Base-by-base conservation (phyloP, 352 stramenopile genomes). In the Phytophthora cactorum region DNA sequence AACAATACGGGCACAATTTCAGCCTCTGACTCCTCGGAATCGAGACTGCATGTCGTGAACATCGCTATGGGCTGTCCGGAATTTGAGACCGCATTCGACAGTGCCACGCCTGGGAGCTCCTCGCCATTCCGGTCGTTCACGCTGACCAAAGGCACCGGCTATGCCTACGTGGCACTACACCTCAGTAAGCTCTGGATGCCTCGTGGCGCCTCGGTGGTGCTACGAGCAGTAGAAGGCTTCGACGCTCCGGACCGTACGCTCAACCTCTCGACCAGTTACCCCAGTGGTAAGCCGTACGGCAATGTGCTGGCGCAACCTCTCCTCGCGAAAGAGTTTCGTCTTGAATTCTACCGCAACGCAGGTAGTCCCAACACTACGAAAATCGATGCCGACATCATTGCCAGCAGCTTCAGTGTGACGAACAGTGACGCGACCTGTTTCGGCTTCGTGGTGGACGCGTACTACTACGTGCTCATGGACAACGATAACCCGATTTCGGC, bases 331-430 rank as follows among this genome's bases (percentile, higher is more conserved):
- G 76, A 90, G 52, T 76, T 90, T 14, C 75, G 75, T 8, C 52
- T 89, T 34, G 82, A 90, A 53, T 75, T 89, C 38, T 89, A 90
- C 53, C 74, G 79, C 25, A 56, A 77, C 28, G n/a, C n/a, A 27
- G 55, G 56, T 5, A 76, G 58, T 36, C 15, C 3, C 44, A 68
- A 72, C 43, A 52, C 27, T 25, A 45, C 53, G 22, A 43, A 63
- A 22, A 3, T 1, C 11, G 43, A 54, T 27, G 14, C 46, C 11
- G 43, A 59, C 12, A 28, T 52, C 22, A 65, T 60, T 25, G 52
- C 44, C 1, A 52, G 52, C 15, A 38, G 57, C 0, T 75, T 75
- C 39, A 67, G 59, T 32, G 67, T 75, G 38, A 71, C 62, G 1
- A 56, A 68, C 14, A 72, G 36, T 0, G 54, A 63, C 5, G 54